Evolutionary conservation across 2,329 filamentous ascomycete genomes (phyloP).

Genomic region (Colletotrichum sansevieriae): DNA sequence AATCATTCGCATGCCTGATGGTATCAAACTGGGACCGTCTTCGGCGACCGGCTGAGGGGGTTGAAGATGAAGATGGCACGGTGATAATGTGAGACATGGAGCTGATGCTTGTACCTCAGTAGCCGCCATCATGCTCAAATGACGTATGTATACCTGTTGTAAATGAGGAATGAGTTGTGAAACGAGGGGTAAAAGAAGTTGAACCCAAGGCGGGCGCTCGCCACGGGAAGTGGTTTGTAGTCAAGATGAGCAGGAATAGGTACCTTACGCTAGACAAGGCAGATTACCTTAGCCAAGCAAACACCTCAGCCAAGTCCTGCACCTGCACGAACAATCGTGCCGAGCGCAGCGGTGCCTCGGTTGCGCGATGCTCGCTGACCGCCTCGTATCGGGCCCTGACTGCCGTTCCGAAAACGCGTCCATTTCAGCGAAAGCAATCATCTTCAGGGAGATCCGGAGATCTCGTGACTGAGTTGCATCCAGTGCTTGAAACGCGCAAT

Average conservation of each 20-base stretch:
- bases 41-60: background rate
- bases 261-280: background rate
- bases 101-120: background rate
- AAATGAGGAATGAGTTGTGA: background rate
- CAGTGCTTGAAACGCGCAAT: background rate
- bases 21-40: background rate
- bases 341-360: conserved; percentile 8
- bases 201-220: background rate
- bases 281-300: background rate
- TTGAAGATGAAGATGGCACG: background rate
- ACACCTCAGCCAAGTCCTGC: background rate
- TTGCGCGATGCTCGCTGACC: conserved; percentile 13
- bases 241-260: conserved; percentile 4
- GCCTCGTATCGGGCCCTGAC: conserved; percentile 18
- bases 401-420: conserved; percentile 31
- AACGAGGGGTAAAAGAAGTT: background rate
- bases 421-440: conserved; percentile 2
- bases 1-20: no score
- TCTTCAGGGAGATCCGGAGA: background rate
- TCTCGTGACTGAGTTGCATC: conserved; percentile 14
- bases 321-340: conserved; percentile 10
- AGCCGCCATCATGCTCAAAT: background rate
- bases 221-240: background rate
- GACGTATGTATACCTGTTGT: background rate
- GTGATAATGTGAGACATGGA: conserved; percentile 3